Evolutionary conservation across 2,329 filamentous ascomycete species (phyloP).

Genomic region (Aspergillus niger): DNA sequence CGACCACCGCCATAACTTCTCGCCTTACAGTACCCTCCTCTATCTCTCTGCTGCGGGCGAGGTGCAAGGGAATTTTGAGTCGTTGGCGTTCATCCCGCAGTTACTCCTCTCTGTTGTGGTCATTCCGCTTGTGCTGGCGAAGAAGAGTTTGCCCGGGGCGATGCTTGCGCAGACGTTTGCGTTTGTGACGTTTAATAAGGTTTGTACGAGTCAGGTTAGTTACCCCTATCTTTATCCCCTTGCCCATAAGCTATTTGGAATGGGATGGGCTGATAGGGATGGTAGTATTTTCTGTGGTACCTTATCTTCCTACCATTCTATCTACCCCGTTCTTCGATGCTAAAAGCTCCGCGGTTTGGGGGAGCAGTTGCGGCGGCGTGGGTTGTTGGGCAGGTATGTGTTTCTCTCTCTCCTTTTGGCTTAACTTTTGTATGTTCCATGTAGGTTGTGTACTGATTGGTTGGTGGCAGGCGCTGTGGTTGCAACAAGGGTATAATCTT

Average conservation of each 20-base stretch:
- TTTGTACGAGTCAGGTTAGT: conserved; percentile 92
- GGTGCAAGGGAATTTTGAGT: conserved; percentile 60
- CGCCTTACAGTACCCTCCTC: conserved; percentile 87
- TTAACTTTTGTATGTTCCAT: too few relatives aligned
- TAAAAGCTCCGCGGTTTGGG: conserved; percentile 63
- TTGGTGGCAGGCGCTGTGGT: conserved; percentile 60
- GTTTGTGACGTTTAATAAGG: conserved; percentile 98
- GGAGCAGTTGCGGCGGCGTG: conserved; percentile 68
- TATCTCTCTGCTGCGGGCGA: conserved; percentile 75
- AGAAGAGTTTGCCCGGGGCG: conserved; percentile 75
- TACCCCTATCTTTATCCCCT: background rate
- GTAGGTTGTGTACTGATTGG: too few relatives aligned
- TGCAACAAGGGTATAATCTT: conserved; percentile 72
- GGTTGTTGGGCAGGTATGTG: conserved; percentile 67
- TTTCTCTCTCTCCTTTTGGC: too few relatives aligned
- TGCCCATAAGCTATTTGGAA: background rate
- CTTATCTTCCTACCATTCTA: conserved; percentile 91
- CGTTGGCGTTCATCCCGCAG: conserved; percentile 86
- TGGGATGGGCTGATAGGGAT: background rate
- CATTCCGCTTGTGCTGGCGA: conserved; percentile 75
- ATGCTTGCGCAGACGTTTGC: conserved; percentile 97
- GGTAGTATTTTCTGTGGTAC: conserved; percentile 97
- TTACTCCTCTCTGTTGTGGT: conserved; percentile 75
- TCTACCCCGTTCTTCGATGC: conserved; percentile 75
- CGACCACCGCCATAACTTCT: conserved; percentile 98